These are phyloP conservation scores for Pichia rugopelliculosa DNA, from an alignment of 805 yeast genomes.

Conservation along the genomic window DNA sequence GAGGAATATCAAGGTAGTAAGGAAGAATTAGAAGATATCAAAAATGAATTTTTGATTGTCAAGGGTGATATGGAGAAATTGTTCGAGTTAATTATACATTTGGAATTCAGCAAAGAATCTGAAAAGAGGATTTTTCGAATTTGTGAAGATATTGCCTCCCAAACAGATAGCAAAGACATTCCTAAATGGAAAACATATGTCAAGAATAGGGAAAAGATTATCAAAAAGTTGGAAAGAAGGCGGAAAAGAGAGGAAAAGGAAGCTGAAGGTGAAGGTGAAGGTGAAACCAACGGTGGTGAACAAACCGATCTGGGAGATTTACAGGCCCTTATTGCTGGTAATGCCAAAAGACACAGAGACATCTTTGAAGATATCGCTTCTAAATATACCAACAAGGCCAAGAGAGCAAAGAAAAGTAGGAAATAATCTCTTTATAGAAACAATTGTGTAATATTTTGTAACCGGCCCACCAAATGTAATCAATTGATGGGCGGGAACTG, in stretches of 20 bases:
- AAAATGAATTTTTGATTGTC: constrained; percentile 43
- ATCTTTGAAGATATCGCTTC: constrained; percentile 3
- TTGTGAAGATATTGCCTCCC: constrained; percentile 37
- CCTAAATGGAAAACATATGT: constrained; percentile 36
- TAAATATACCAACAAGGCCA: neutral
- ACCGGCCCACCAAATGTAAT: no score
- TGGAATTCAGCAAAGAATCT: constrained; percentile 51
- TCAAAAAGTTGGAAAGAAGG: constrained; percentile 37
- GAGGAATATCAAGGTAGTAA: constrained; percentile 51
- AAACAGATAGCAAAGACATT: constrained; percentile 24
- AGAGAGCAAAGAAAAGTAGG: neutral
- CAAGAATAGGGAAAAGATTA: constrained; percentile 40
- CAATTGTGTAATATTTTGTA: neutral
- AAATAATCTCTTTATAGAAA: neutral
- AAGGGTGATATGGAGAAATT: constrained; percentile 60
- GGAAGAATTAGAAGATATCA: constrained; percentile 58
- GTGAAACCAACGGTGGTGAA: neutral
- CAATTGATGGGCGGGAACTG: no score
- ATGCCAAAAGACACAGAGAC: constrained; percentile 4
- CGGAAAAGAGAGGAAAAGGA: neutral
- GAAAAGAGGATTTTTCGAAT: constrained; percentile 53
- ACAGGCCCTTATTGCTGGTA: constrained; percentile 6
- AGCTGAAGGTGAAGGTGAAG: neutral
- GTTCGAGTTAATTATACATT: constrained; percentile 73
- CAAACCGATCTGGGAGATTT: neutral